Base-by-base conservation (phyloP, 2,329 filamentous ascomycete genomes). In the Ophiocordyceps camponoti-rufipedis region DNA sequence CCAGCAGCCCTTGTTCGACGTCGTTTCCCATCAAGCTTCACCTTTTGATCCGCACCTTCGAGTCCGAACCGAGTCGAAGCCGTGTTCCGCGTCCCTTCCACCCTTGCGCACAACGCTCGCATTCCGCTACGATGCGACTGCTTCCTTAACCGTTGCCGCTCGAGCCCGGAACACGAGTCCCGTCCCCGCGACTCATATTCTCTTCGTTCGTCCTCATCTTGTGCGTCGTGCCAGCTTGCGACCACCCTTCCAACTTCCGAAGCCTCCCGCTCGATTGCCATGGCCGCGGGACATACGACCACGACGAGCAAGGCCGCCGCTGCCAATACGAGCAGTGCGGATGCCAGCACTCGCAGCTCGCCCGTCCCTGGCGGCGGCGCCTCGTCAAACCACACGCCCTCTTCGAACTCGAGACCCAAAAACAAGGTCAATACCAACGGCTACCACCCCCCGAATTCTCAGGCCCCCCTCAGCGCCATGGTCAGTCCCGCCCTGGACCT, bases 401-500 rank as follows among this genome's bases (percentile, higher is more conserved):
- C 65, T 44, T 54, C 60, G 23, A 23, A 23, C 18, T 59, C 65
- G 44, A 73, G 73, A 50, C 55, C 69, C n/a, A 75, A 73, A 52
- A 56, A 63, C n/a, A 70, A 69, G 49, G 61, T 71, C 54, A 70
- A 70, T 55, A 65, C 70, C 43, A 74, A 75, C 54, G 69, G 69
- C 49, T 69, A 71, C 47, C 68, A 73, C 50, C 66, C 70, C 10
- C 53, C 65, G 32, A 74, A 73, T 48, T 60, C 68, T 4, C 69
- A 69, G 44, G 59, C 63, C 39, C 69, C 71, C 12, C 64, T 78
- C 38, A 78, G 74, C 54, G 68, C 72, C 31, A 66, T 78, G 65
- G 64, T 62, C 39, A 77, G 72, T 52, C 49, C 67, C 48, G 77
- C 86, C 42, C 69, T 98, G 49, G 88, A 96, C 56, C 67, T 96